Base-by-base conservation (phyloP, 208 protist genomes). In the Novymonas esmeraldas region DNA sequence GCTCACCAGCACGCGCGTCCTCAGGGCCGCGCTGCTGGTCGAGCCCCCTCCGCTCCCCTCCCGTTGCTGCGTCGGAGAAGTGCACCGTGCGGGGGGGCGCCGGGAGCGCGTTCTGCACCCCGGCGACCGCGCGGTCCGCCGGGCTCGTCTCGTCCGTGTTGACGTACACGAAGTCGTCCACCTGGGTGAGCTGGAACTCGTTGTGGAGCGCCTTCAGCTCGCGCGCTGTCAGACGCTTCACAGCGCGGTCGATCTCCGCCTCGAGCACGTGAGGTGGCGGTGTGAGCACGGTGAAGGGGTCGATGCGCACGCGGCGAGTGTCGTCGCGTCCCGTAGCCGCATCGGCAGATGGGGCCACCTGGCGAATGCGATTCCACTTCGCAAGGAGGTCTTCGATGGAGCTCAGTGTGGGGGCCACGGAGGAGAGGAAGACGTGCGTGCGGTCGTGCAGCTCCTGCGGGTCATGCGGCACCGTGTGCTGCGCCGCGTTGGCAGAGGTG, bases 141-240 rank as follows among this genome's bases (percentile, higher is more conserved):
- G 44, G 22, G 26, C 7, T 18, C 24, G 28, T 38, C 34, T 44
- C 60, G 33, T 33, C 68, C 7, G 50, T 36, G 33, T 46, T 18
- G 42, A 74, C 34, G 60, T 57, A 63, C 44, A 67, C 60, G 42
- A 68, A 74, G 36, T 63, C 52, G 3, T 74, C 68, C 34, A 67
- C 29, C 26, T 24, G 55, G 10, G 60, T 63, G 33, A 74, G 52
- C 34, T 74, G 60, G 41, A 55, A 74, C 60, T 74, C 68, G 33
- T 66, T 34, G 34, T 74, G 46, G 26, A 74, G 28, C 0, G 54
- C 60, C 20, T 57, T 66, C 18, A 74, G 50, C 6, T 74, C 68
- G 14, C 56, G 39, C 42, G 41, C 41, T 1, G 68, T 62, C 42
- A 74, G 54, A 3, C 44, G 36, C 45, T 46, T 36, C 5, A 74